phyloP scores from a whole-genome alignment of 352 stramenopile genomes.

The Globisporangium alternatum region DNA sequence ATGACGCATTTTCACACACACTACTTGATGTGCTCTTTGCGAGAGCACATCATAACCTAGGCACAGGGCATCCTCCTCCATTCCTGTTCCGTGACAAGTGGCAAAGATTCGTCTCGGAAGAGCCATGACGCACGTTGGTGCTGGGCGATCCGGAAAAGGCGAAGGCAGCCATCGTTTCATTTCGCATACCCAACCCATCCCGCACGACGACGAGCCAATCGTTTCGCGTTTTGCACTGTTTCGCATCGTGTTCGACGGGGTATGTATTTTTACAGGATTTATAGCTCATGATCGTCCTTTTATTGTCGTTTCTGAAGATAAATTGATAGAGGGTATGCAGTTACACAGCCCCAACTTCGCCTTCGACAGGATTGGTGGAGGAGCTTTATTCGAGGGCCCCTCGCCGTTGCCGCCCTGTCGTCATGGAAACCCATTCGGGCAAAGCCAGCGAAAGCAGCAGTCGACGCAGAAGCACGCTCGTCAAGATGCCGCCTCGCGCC shows the following conservation, averaged over 20 bases:
- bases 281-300: too few species aligned
- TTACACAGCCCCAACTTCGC: not conserved
- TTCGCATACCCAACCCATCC: slow-evolving; percentile 7
- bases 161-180: slow-evolving; percentile 13
- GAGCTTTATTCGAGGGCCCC: slow-evolving; percentile 15
- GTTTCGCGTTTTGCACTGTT: slow-evolving; percentile 5
- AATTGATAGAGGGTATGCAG: not conserved
- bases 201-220: slow-evolving; percentile 5
- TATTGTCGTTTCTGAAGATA: slow-evolving; percentile 7
- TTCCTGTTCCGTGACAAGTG: not conserved
- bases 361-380: slow-evolving; percentile 12
- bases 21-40: not conserved
- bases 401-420: not conserved
- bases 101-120: not conserved
- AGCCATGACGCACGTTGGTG: not conserved
- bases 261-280: not conserved
- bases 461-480: not conserved
- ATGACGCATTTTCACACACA: not conserved
- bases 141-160: not conserved
- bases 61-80: not conserved
- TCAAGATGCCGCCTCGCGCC: slow-evolving; percentile 11
- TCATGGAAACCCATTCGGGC: slow-evolving; percentile 4
- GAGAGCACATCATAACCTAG: too few species aligned
- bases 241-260: not conserved
- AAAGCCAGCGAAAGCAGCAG: slow-evolving; percentile 10